These are phyloP conservation scores for Fusarium secorum DNA, from an alignment of 2,329 filamentous ascomycete species.

Conservation along the genomic window DNA sequence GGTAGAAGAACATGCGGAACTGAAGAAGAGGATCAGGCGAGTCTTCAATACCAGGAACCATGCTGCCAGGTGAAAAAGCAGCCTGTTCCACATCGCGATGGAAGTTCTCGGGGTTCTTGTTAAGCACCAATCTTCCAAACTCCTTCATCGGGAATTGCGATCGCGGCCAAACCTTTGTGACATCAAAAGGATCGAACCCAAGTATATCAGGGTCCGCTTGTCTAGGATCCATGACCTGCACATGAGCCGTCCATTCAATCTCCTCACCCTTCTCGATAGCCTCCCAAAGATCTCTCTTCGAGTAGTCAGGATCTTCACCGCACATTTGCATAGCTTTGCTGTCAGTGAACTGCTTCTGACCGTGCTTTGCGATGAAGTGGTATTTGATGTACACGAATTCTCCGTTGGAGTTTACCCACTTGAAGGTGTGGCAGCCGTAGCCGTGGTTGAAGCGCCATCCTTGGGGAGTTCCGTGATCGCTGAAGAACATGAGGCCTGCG, in stretches of 20 bases:
- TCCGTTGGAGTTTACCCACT: background rate
- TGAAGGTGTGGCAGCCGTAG: constrained; percentile 11
- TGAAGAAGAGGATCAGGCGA: constrained; percentile 10
- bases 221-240: constrained; percentile 6
- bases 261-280: constrained; percentile 6
- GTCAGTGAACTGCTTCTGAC: constrained; percentile 6
- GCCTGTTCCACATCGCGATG: constrained; percentile 5
- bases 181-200: constrained; percentile 7
- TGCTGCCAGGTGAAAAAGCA: background rate
- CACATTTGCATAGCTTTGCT: constrained; percentile 9
- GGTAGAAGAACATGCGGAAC: constrained; percentile 14
- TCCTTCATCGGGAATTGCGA: constrained; percentile 5
- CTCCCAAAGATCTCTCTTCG: constrained; percentile 6
- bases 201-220: constrained; percentile 1
- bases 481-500: constrained; percentile 8
- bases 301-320: constrained; percentile 2
- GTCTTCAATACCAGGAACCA: constrained; percentile 6
- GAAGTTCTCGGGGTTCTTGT: constrained; percentile 14
- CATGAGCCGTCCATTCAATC: constrained; percentile 9
- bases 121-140: constrained; percentile 1
- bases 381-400: constrained; percentile 11
- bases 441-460: constrained; percentile 13
- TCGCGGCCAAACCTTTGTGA: background rate
- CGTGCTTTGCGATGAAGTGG: constrained; percentile 10
- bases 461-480: background rate